Base-by-base conservation (phyloP, 331 rosid genomes). In the Rhamnella rubrinervis region DNA sequence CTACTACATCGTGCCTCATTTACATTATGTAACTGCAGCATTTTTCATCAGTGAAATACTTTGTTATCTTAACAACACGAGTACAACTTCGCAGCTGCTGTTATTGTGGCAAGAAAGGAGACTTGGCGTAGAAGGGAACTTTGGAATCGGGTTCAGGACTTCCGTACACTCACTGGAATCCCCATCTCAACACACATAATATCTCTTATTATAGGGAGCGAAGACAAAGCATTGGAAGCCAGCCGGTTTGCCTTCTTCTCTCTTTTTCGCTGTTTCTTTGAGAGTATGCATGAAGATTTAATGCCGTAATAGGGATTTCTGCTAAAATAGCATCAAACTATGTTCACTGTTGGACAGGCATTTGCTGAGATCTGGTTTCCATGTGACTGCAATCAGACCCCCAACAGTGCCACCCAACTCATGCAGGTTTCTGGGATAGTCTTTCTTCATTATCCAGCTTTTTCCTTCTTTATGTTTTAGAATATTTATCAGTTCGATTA, bases 351-450 rank as follows among this genome's bases (percentile, higher is more conserved):
- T 71, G 68, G 76, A 55, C 91, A 93, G 98, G 82, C 74, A 88
- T 80, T 71, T 91, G 85, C 68, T 95, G 82, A 85, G 86, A 81
- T 85, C 97, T 55, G 97, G 98, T 71, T 91, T 95, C 75, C 98
- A 91, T 19, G 96, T 95, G 73, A 89, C 95, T 44, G 98, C 98
- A 60, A 95, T 95, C 66, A 81, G 96, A 75, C 98, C 98, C 55
- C 98, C 98, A 58, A 89, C 97, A 1, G 98, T 95, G 83, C 91
- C 98, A 57, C 93, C 95, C 50, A 91, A 91, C 84, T 89, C 95
- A 12, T 95, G 98, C 98, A 89, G 98, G 98, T 93, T 75, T 44
- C 49, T 44, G 49, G 14, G 38, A 10, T 50, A 50, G 15, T 28
- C 55, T 50, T 50, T 28, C 47, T 50, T 50, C 10, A 23, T 47